A percentile compares a stretch with the other conserved stretches of the same genome.
These are phyloP conservation scores for Phytophthora cryptogea DNA, from an alignment of 352 stramenopile genomes.

Conservation along the genomic window DNA sequence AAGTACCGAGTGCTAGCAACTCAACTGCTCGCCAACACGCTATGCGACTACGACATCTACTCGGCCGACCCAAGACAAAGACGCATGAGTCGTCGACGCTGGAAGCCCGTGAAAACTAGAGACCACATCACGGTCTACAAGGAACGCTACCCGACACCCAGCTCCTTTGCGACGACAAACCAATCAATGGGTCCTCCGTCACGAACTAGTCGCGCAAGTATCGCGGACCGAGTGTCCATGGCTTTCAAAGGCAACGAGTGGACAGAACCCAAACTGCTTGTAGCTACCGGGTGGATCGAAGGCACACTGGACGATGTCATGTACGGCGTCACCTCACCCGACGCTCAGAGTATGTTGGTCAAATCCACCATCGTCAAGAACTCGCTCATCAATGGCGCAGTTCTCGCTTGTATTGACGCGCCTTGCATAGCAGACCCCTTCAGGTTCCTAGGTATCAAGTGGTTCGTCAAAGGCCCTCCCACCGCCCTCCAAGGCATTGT, in stretches of 20 bases:
- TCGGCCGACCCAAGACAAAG: slow-evolving; percentile 33
- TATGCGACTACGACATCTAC: slow-evolving; percentile 41
- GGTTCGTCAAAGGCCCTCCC: slow-evolving; percentile 32
- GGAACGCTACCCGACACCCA: slow-evolving; percentile 32
- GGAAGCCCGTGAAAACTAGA: slow-evolving; percentile 32
- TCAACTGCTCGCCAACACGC: slow-evolving; percentile 33
- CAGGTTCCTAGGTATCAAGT: slow-evolving; percentile 40
- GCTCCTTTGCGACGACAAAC: slow-evolving; percentile 12
- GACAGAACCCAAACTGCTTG: slow-evolving; percentile 42
- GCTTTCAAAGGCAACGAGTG: slow-evolving; percentile 33
- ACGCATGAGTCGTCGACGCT: slow-evolving; percentile 36
- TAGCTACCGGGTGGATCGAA: slow-evolving; percentile 45
- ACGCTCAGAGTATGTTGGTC: slow-evolving; percentile 53
- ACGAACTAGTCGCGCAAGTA: slow-evolving; percentile 34
- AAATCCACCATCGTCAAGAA: slow-evolving; percentile 44
- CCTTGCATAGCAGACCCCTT: slow-evolving; percentile 37
- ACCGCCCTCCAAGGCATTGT: slow-evolving; percentile 33
- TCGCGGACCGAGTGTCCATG: slow-evolving; percentile 40
- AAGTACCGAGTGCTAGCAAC: slow-evolving; percentile 33
- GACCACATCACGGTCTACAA: slow-evolving; percentile 46
- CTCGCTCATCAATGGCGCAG: slow-evolving; percentile 33
- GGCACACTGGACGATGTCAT: slow-evolving; percentile 62
- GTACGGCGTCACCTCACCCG: slow-evolving; percentile 58
- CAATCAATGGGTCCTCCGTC: slow-evolving; percentile 1
- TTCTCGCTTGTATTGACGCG: slow-evolving; percentile 34